phyloP scores from a whole-genome alignment of 2,329 filamentous ascomycete species.

The Onygenales sp. region DNA sequence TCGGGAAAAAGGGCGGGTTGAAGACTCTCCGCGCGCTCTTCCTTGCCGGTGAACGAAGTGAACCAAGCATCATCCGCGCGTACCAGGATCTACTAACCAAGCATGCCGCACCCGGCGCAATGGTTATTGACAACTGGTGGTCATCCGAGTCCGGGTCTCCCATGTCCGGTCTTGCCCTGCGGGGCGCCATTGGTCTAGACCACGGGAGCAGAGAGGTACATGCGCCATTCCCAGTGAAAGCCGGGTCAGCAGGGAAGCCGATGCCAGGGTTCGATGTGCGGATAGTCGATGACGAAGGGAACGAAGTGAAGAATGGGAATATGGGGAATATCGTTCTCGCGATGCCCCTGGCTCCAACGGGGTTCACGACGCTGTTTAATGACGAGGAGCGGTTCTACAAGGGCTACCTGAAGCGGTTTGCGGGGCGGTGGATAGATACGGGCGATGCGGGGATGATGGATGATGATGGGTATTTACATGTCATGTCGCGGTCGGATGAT shows the following conservation, averaged over 20 bases:
- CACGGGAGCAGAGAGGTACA: slow-evolving; percentile 31
- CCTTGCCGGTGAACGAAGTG: slow-evolving; percentile 79
- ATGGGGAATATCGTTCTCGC: slow-evolving; percentile 91
- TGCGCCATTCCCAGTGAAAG: slow-evolving; percentile 55
- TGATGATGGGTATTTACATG: slow-evolving; percentile 54
- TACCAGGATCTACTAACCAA: slow-evolving; percentile 64
- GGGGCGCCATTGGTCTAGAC: slow-evolving; percentile 51
- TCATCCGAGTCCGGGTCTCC: slow-evolving; percentile 61
- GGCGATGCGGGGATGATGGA: slow-evolving; percentile 87
- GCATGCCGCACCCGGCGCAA: slow-evolving; percentile 54
- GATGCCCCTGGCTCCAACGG: slow-evolving; percentile 74
- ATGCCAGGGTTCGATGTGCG: slow-evolving; percentile 88
- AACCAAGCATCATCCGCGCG: slow-evolving; percentile 72
- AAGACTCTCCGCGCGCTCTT: slow-evolving; percentile 65
- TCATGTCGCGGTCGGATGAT: slow-evolving; percentile 64
- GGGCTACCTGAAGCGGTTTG: slow-evolving; percentile 73
- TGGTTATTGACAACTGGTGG: slow-evolving; percentile 66
- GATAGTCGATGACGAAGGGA: slow-evolving; percentile 71
- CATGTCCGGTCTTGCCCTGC: slow-evolving; percentile 56
- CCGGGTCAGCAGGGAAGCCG: slow-evolving; percentile 80
- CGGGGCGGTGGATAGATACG: slow-evolving; percentile 78
- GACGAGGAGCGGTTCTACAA: slow-evolving; percentile 80
- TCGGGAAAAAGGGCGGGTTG: slow-evolving; percentile 62
- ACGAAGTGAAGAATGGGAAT: slow-evolving; percentile 56
- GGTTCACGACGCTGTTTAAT: slow-evolving; percentile 75